These are phyloP conservation scores for Russula ochroleuca DNA, from an alignment of 768 basidiomycete species.

Conservation along the genomic window DNA sequence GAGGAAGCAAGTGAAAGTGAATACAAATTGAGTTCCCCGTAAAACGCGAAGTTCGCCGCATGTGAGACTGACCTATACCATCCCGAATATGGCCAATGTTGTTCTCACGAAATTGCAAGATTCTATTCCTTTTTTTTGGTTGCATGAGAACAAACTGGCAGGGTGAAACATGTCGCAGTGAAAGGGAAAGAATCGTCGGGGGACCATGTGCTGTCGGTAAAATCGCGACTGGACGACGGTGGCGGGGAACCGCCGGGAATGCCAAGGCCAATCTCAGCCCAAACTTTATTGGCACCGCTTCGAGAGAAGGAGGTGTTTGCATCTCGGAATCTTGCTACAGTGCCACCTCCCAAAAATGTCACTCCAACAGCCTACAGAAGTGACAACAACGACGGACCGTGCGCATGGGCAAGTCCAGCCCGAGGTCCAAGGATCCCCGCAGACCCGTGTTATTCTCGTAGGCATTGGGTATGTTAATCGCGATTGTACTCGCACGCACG, in stretches of 20 bases:
- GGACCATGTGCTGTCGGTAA: neutral
- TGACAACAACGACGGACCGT: too few relatives aligned
- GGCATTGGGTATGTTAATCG: conserved; percentile 35
- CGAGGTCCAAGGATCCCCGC: conserved; percentile 28
- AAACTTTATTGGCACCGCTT: neutral
- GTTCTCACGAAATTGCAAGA: neutral
- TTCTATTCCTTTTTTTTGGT: too few relatives aligned
- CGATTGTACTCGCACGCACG: neutral
- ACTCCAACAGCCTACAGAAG: neutral
- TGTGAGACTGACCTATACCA: neutral
- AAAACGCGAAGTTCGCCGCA: neutral
- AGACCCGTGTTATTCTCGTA: conserved; percentile 45
- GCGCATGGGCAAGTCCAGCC: neutral
- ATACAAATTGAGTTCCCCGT: neutral
- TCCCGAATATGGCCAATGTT: neutral
- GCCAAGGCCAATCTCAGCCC: neutral
- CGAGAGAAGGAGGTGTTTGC: too few relatives aligned
- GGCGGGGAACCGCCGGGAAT: neutral
- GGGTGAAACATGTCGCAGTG: conserved; percentile 15
- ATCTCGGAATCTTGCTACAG: neutral
- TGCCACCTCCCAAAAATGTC: neutral
- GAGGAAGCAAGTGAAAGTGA: neutral
- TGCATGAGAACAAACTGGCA: neutral
- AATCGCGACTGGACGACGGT: neutral
- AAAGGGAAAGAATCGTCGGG: neutral